phyloP scores from a whole-genome alignment of 2,329 filamentous ascomycete species.

The Ilyonectria sp. region DNA sequence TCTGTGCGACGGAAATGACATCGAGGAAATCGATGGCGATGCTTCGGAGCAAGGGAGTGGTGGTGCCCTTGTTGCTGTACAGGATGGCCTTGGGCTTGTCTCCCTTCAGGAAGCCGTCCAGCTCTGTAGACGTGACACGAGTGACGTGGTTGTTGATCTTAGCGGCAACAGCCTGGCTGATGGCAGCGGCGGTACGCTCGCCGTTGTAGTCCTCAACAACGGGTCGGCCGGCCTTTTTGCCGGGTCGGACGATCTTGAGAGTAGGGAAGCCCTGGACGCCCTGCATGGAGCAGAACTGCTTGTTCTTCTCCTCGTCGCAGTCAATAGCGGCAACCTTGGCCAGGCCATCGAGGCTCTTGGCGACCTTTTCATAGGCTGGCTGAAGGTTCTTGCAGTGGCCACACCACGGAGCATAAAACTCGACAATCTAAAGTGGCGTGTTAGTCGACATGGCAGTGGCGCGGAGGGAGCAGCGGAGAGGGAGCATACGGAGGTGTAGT shows the following conservation, averaged over 20 bases:
- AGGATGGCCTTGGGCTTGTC: slow-evolving; percentile 87
- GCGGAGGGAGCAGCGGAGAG: slow-evolving; percentile 19
- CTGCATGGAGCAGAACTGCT: slow-evolving; percentile 86
- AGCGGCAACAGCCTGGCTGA: slow-evolving; percentile 86
- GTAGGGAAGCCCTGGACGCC: slow-evolving; percentile 96
- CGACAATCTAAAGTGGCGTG: slow-evolving; percentile 67
- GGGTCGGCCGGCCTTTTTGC: slow-evolving; percentile 84
- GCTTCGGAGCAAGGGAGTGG: slow-evolving; percentile 85
- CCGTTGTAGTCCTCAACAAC: slow-evolving; percentile 94
- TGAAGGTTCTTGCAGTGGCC: slow-evolving; percentile 97
- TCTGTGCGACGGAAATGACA: slow-evolving; percentile 83
- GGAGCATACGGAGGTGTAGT: slow-evolving; percentile 85
- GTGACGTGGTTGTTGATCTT: slow-evolving; percentile 95
- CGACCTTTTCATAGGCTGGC: slow-evolving; percentile 94
- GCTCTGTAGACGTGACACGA: slow-evolving; percentile 82
- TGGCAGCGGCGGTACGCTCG: slow-evolving; percentile 84
- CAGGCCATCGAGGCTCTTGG: slow-evolving; percentile 88
- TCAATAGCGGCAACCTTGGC: slow-evolving; percentile 96
- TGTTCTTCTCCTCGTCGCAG: slow-evolving; percentile 95
- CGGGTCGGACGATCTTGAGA: slow-evolving; percentile 90
- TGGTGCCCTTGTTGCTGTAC: slow-evolving; percentile 94
- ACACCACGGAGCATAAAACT: slow-evolving; percentile 98
- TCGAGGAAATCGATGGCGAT: slow-evolving; percentile 93
- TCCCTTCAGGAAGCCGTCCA: slow-evolving; percentile 82
- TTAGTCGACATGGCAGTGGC: slow-evolving; percentile 1